Evolutionary conservation across 2,329 filamentous ascomycete genomes (phyloP), one percentile per base, ranked within the genome.

Genomic region (Colletotrichum tropicale): DNA sequence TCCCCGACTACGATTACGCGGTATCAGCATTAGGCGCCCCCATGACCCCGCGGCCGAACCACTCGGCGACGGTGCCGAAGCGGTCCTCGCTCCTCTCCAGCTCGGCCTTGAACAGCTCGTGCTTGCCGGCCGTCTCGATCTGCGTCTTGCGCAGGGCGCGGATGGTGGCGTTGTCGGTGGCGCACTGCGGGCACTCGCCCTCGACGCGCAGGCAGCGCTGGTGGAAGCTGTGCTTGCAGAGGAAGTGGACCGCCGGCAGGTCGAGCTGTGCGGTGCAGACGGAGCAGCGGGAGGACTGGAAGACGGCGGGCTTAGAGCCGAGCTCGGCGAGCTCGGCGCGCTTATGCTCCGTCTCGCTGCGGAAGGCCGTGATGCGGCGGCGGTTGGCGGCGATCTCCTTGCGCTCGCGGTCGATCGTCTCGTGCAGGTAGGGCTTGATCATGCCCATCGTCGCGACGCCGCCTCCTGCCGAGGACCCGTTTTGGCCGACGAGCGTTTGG

Each of bases 191-290:
- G 82, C 97, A 99, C 84, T 98, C 96, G 38, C 83, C 85, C 3
- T 86, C 87, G 15, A 83, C 83, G 67, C 89, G 86, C 81, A 99
- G 87, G 84, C 96, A 99, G 61, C 95, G 90, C 86, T 98, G 95
- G 83, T 99, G 97, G 88, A 98, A 99, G 76, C 94, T 96, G 84
- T 99, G 97, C 84, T 98, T 98, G 87, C 97, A 99, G 77, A 99
- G 86, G 83, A 99, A 99, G 83, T 99, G 97, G 64, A 99, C 96
- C 0, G 93, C 95, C 0, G 97, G 97, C 15, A 98, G 88, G 78
- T 98, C 96, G 21, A 98, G 89, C 30, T 91, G 89, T 48, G 92
- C 91, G 18, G 92, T 92, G 83, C 97, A 99, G 67, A 94, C 93
- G 32, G 94, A 93, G 83, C 97, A 99, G 67, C 97, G 91, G 38